These are phyloP conservation scores for Penicillium nucicola DNA, from an alignment of 495 filamentous ascomycete genomes.

Conservation along the genomic window DNA sequence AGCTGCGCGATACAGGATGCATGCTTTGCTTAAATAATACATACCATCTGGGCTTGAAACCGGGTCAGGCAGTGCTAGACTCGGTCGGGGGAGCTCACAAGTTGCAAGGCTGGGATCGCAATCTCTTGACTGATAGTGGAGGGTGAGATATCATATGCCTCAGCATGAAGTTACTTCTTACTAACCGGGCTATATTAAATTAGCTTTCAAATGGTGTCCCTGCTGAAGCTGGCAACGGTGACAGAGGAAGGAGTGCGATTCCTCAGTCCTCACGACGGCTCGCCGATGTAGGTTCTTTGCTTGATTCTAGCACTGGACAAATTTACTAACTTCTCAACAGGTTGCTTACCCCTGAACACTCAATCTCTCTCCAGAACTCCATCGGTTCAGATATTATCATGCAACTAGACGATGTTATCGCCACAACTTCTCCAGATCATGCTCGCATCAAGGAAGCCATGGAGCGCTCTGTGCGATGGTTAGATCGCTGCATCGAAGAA, in stretches of 20 bases:
- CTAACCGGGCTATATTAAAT: conserved; percentile 10
- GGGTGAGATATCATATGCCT: conserved; percentile 67
- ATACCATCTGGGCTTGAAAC: conserved; percentile 93
- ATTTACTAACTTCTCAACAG: conserved; percentile 25
- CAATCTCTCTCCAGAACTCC: conserved; percentile 91
- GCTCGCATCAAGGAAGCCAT: conserved; percentile 89
- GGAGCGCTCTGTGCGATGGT: conserved; percentile 95
- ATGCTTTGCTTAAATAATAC: conserved; percentile 95
- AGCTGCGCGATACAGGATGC: conserved; percentile 84
- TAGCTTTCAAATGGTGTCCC: conserved; percentile 97
- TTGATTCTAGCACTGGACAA: background rate
- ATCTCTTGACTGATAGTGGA: conserved; percentile 95
- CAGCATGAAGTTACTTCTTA: background rate
- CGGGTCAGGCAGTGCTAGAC: conserved; percentile 84
- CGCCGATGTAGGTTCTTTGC: conserved; percentile 66
- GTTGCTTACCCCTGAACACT: conserved; percentile 95
- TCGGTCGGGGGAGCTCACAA: conserved; percentile 88
- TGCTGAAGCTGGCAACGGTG: conserved; percentile 88
- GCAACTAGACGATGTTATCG: conserved; percentile 97
- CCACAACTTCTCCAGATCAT: conserved; percentile 86
- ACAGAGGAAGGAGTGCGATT: conserved; percentile 97
- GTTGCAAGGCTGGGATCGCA: conserved; percentile 91
- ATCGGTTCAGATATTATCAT: conserved; percentile 99
- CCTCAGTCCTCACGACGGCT: conserved; percentile 88
- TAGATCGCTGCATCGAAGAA: conserved; percentile 92